Conservation (phyloP, 129 eudicot genomes). For the Kitagawia praeruptora region DNA sequence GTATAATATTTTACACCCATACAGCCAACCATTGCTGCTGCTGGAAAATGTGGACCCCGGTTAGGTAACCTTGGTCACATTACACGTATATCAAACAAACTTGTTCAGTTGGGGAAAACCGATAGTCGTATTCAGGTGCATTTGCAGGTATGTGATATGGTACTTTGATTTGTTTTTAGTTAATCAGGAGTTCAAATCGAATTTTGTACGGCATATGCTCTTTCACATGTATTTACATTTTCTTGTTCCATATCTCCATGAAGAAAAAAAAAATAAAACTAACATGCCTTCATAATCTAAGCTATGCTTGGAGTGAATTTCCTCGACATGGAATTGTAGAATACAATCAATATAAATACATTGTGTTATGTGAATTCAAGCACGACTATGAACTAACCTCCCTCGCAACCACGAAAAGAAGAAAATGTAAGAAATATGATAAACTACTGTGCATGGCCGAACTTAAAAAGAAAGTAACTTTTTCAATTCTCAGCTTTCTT, state of each 20-base stretch:
- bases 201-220: neutral
- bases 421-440: neutral
- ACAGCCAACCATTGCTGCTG: conserved; percentile 70
- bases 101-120: conserved; percentile 55
- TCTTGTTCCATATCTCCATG: neutral
- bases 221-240: neutral
- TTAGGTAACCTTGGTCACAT: conserved; percentile 76
- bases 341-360: neutral
- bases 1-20: neutral
- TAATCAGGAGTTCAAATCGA: neutral
- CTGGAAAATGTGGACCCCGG: conserved; percentile 51
- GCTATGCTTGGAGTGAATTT: neutral
- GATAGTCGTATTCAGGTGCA: conserved; percentile 46
- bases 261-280: neutral
- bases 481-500: neutral
- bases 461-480: neutral
- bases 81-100: conserved; percentile 70
- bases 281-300: neutral
- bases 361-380: neutral
- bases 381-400: neutral
- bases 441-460: neutral
- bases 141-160: conserved; percentile 43
- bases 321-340: neutral
- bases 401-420: neutral
- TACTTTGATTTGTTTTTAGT: neutral